These are phyloP conservation scores for Colletotrichum eremochloae DNA, from an alignment of 2,329 filamentous ascomycete species.

Conservation along the genomic window DNA sequence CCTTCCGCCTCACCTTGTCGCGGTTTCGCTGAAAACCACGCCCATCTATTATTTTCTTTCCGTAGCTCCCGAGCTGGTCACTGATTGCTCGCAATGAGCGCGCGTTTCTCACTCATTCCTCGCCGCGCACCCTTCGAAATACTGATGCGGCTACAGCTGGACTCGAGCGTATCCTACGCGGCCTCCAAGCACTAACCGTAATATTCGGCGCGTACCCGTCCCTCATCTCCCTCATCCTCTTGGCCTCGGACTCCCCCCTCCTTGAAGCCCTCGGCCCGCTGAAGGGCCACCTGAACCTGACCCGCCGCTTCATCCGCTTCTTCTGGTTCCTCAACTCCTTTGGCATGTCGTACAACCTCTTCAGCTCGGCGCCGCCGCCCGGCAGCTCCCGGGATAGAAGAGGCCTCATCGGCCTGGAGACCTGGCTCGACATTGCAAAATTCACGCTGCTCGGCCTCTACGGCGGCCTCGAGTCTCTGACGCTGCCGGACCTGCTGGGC, in stretches of 20 bases:
- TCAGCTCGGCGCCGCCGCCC: slow-evolving; percentile 45
- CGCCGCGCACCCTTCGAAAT: not conserved
- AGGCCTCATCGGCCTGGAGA: slow-evolving; percentile 47
- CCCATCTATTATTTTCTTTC: not conserved
- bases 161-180: slow-evolving; percentile 71
- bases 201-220: slow-evolving; percentile 62
- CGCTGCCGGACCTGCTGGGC: slow-evolving; percentile 68
- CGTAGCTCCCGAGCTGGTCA: not conserved
- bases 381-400: not conserved
- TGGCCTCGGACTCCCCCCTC: slow-evolving; percentile 36
- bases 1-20: not conserved
- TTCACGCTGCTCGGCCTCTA: slow-evolving; percentile 75
- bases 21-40: not conserved
- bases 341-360: slow-evolving; percentile 61
- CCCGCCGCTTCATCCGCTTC: slow-evolving; percentile 74
- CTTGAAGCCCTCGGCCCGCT: slow-evolving; percentile 52
- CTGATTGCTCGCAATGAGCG: not conserved
- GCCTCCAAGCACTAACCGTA: slow-evolving; percentile 66
- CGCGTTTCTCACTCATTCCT: too few species aligned
- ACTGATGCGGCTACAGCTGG: slow-evolving; percentile 59
- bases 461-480: slow-evolving; percentile 74
- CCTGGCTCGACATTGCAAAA: slow-evolving; percentile 67
- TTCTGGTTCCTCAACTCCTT: slow-evolving; percentile 77
- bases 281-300: slow-evolving; percentile 59
- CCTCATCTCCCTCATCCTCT: slow-evolving; percentile 52